phyloP scores from a whole-genome alignment of 805 yeast genomes.

The Maudiozyma turicensis region DNA sequence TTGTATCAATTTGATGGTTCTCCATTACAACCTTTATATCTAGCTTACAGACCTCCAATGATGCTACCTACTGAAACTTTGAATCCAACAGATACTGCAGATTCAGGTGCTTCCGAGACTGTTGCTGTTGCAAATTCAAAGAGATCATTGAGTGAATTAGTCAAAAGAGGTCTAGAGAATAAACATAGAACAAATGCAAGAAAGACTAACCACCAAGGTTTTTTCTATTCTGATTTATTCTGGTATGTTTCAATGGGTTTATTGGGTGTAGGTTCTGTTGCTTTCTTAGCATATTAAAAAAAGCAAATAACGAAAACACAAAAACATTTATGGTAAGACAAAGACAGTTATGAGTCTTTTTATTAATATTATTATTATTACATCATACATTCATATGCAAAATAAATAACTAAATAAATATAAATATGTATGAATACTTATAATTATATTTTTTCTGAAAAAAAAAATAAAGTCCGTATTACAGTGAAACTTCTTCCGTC shows the following conservation, averaged over 20 bases:
- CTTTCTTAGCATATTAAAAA: conserved; percentile 15
- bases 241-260: conserved; percentile 22
- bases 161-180: conserved; percentile 72
- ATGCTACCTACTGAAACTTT: conserved; percentile 91
- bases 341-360: too few species aligned
- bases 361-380: too few species aligned
- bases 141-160: conserved; percentile 33
- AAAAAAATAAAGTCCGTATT: background rate
- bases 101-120: conserved; percentile 20
- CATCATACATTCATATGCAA: too few species aligned
- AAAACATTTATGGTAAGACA: too few species aligned
- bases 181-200: conserved; percentile 65
- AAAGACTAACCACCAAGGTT: conserved; percentile 6
- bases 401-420: too few species aligned
- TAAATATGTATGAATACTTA: background rate
- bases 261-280: conserved; percentile 23
- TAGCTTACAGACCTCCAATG: conserved; percentile 88
- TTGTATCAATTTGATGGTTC: conserved; percentile 72
- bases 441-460: too few species aligned
- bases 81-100: conserved; percentile 57
- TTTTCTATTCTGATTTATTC: conserved; percentile 12
- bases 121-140: conserved; percentile 24
- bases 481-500: conserved; percentile 48
- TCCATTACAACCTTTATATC: conserved; percentile 74
- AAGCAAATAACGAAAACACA: too few species aligned